phyloP scores from a whole-genome alignment of 2,329 filamentous ascomycete species.

The Monosporascus sp. region DNA sequence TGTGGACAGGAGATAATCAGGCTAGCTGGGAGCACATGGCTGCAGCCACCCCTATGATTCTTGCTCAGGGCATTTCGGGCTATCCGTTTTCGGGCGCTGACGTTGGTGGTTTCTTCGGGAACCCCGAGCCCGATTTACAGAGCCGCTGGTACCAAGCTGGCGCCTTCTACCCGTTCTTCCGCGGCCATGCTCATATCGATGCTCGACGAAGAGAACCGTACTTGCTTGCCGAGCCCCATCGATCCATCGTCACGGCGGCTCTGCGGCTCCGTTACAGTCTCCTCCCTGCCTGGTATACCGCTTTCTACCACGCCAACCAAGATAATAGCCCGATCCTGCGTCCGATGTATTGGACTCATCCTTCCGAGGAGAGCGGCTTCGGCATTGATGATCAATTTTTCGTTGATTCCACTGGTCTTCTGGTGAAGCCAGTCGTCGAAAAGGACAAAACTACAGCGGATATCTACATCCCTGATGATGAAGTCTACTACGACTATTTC shows the following conservation, averaged over 20 bases:
- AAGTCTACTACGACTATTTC: constrained; percentile 94
- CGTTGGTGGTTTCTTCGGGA: constrained; percentile 96
- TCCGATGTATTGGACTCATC: constrained; percentile 91
- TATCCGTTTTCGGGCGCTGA: constrained; percentile 94
- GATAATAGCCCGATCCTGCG: constrained; percentile 82
- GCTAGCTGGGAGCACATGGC: constrained; percentile 87
- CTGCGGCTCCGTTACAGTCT: constrained; percentile 84
- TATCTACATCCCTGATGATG: constrained; percentile 82
- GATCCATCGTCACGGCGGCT: constrained; percentile 78
- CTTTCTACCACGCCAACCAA: constrained; percentile 82
- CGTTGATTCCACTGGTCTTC: constrained; percentile 77
- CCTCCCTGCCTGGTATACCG: constrained; percentile 92
- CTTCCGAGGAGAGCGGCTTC: constrained; percentile 80
- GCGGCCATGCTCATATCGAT: constrained; percentile 94
- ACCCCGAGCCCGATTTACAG: constrained; percentile 86
- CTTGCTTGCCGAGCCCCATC: constrained; percentile 77
- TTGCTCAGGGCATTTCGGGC: constrained; percentile 87
- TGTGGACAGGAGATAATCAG: constrained; percentile 99
- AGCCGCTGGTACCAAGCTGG: constrained; percentile 96
- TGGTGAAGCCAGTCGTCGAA: constrained; percentile 85
- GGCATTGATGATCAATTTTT: constrained; percentile 90
- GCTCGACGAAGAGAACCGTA: constrained; percentile 92
- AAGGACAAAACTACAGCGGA: constrained; percentile 68
- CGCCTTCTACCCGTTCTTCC: constrained; percentile 97
- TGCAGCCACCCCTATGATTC: constrained; percentile 86